A percentile compares a stretch with the other conserved stretches of the same genome.
Conservation (phyloP, 371 early-diverging fungal species). For the Rhizopus sp. region DNA sequence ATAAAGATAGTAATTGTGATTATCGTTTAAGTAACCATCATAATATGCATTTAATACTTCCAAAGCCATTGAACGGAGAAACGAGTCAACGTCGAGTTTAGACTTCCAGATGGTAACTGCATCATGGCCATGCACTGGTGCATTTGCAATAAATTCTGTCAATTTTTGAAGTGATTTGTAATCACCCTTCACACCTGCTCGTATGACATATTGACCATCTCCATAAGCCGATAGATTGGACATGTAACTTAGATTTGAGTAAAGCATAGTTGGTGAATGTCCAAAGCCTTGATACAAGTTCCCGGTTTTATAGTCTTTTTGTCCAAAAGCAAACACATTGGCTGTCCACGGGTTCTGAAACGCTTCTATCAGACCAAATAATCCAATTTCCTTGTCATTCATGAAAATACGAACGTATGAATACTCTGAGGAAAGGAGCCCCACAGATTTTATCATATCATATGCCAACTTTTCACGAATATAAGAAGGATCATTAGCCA, state of each 20-base stretch:
- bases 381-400: slow-evolving; percentile 34
- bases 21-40: slow-evolving; percentile 24
- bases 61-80: slow-evolving; percentile 34
- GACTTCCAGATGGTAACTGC: slow-evolving; percentile 29
- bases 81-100: slow-evolving; percentile 24
- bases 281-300: slow-evolving; percentile 32
- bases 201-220: slow-evolving; percentile 30
- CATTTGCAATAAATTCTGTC: slow-evolving; percentile 30
- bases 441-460: slow-evolving; percentile 41
- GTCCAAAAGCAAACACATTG: slow-evolving; percentile 35
- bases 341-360: slow-evolving; percentile 34
- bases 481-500: slow-evolving; percentile 45
- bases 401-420: slow-evolving; percentile 36
- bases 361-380: slow-evolving; percentile 36
- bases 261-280: not conserved
- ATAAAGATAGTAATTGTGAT: slow-evolving; percentile 36
- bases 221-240: slow-evolving; percentile 24
- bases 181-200: slow-evolving; percentile 6
- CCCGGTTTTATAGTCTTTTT: slow-evolving; percentile 32
- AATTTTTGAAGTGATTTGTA: slow-evolving; percentile 30
- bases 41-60: slow-evolving; percentile 32
- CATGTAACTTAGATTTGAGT: slow-evolving; percentile 21
- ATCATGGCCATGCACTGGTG: slow-evolving; percentile 17
- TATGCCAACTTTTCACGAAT: slow-evolving; percentile 56
- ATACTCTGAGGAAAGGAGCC: slow-evolving; percentile 41